Conservation (phyloP, 1,284 basidiomycete genomes). For the Wallemia mellicola region DNA sequence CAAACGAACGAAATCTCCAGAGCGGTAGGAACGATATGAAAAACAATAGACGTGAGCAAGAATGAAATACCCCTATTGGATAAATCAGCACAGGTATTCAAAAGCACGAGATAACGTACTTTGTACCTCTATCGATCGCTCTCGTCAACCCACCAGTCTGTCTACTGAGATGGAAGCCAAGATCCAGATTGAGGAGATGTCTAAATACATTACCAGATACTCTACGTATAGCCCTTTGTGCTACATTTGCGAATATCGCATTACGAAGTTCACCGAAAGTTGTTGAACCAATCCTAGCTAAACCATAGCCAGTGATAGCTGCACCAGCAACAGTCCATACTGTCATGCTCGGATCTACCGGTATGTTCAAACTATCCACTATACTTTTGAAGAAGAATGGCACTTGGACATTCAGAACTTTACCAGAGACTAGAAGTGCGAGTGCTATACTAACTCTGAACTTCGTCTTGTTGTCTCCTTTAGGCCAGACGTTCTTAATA, state of each 20-base stretch:
- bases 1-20: conserved; percentile 90
- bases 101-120: no score
- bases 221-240: conserved; percentile 72
- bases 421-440: conserved; percentile 48
- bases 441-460: conserved; percentile 59
- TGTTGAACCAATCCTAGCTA: conserved; percentile 62
- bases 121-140: conserved; percentile 90
- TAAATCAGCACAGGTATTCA: no score
- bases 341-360: conserved; percentile 42
- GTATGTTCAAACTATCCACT: conserved; percentile 63
- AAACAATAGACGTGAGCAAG: conserved; percentile 69
- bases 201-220: conserved; percentile 82
- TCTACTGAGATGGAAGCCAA: conserved; percentile 70
- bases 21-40: conserved; percentile 83
- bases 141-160: conserved; percentile 87
- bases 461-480: conserved; percentile 21
- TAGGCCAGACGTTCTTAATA: conserved; percentile 27
- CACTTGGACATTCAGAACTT: conserved; percentile 92
- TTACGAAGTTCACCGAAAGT: conserved; percentile 77
- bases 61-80: conserved; percentile 98
- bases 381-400: conserved; percentile 82
- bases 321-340: conserved; percentile 77
- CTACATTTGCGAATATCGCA: conserved; percentile 84
- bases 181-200: conserved; percentile 64
- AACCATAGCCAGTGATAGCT: conserved; percentile 67